Evolutionary conservation across 202 grass and related monocot species (phyloP).

Genomic region (Schoenoplectus tabernaemontani): DNA sequence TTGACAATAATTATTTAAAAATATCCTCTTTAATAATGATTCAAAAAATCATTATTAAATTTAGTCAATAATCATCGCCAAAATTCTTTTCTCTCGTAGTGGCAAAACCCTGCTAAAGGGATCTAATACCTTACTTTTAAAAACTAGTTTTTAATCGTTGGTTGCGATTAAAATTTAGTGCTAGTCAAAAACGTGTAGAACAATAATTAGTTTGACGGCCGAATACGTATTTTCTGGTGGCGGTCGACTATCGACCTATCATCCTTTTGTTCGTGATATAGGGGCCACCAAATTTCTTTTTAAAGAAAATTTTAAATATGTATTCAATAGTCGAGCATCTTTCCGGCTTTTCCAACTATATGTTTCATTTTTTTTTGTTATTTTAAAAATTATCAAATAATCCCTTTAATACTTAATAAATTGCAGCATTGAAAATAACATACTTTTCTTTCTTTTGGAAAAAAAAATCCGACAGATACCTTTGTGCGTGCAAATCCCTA

Average conservation of each 20-base stretch:
- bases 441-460: neutral
- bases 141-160: neutral
- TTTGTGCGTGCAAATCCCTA: neutral
- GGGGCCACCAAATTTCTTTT: neutral
- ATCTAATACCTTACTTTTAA: neutral
- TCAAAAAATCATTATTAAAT: too few species aligned
- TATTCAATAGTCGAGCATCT: neutral
- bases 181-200: neutral
- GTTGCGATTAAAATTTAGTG: neutral
- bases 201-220: neutral
- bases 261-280: neutral
- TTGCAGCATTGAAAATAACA: neutral
- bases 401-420: neutral
- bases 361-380: too few species aligned
- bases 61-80: too few species aligned
- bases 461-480: neutral
- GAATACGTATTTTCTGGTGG: neutral
- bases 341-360: too few species aligned
- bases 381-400: too few species aligned
- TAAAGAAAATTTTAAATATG: neutral
- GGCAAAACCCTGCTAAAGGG: neutral
- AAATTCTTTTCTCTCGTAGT: too few species aligned
- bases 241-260: neutral
- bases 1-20: too few species aligned
- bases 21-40: too few species aligned